Conservation (phyloP, 495 filamentous ascomycete genomes). For the Sordaria brevicollis region DNA sequence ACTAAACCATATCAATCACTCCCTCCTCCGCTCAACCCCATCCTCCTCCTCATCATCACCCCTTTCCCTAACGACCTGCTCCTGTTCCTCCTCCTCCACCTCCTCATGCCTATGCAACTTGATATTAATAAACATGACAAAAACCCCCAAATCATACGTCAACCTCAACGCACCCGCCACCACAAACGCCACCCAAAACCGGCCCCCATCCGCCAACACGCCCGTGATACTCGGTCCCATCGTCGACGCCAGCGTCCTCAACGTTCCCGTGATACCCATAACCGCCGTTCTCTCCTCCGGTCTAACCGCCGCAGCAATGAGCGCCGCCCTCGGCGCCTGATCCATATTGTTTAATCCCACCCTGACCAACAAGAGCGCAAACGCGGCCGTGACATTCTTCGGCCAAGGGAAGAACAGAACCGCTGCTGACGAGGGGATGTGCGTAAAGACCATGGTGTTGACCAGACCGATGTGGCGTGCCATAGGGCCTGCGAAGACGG, state of each 20-base stretch:
- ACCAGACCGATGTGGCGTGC: slow-evolving; percentile 69
- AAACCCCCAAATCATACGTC: slow-evolving; percentile 62
- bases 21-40: background rate
- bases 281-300: slow-evolving; percentile 72
- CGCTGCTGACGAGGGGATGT: slow-evolving; percentile 33
- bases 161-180: slow-evolving; percentile 59
- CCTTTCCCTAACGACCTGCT: background rate
- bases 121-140: slow-evolving; percentile 53
- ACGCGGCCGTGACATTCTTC: slow-evolving; percentile 35
- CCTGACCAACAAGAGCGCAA: slow-evolving; percentile 57
- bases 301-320: slow-evolving; percentile 63
- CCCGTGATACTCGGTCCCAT: slow-evolving; percentile 66
- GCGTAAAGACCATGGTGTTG: slow-evolving; percentile 43
- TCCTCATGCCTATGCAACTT: slow-evolving; percentile 31
- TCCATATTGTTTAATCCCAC: slow-evolving; percentile 59
- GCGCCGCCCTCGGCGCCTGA: slow-evolving; percentile 69
- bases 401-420: slow-evolving; percentile 30
- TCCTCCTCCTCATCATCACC: background rate
- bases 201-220: slow-evolving; percentile 47
- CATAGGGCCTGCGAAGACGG: slow-evolving; percentile 64
- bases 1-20: background rate
- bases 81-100: background rate
- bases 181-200: slow-evolving; percentile 68
- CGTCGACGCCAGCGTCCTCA: slow-evolving; percentile 54
- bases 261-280: slow-evolving; percentile 62